These are phyloP conservation scores for Auxenochlorella protothecoides DNA, from an alignment of 139 green algal species.

Conservation along the genomic window DNA sequence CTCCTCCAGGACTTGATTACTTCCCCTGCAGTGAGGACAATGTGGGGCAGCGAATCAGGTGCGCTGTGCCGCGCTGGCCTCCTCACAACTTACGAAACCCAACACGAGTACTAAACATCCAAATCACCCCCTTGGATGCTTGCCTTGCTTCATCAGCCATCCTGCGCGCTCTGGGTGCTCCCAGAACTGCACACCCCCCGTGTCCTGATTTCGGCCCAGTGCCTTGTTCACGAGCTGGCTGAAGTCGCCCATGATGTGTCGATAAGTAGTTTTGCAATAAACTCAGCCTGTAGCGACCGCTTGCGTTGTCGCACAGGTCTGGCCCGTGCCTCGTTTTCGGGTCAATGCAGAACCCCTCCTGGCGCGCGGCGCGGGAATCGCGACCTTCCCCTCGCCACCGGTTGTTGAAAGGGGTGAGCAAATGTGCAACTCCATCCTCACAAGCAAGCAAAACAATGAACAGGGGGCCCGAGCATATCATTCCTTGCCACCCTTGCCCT, in stretches of 20 bases:
- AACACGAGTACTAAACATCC: not conserved
- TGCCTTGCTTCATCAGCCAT: constrained; percentile 93
- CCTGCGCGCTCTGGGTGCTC: constrained; percentile 67
- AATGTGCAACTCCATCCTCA: too few species aligned
- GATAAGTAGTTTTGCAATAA: too few species aligned
- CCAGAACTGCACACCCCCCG: constrained; percentile 77
- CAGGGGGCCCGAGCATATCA: too few species aligned
- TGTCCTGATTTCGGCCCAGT: constrained; percentile 33
- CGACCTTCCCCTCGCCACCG: too few species aligned
- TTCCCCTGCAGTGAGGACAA: constrained; percentile 56
- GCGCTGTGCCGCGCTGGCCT: not conserved
- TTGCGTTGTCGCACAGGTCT: too few species aligned
- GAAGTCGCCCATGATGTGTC: constrained; percentile 3
- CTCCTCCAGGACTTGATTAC: constrained; percentile 91
- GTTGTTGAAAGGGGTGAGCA: too few species aligned
- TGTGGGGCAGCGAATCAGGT: not conserved
- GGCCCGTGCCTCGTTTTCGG: too few species aligned
- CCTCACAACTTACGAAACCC: not conserved
- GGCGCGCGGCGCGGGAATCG: too few species aligned
- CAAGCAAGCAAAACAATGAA: too few species aligned
- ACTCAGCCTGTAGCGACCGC: too few species aligned
- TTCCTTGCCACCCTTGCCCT: too few species aligned
- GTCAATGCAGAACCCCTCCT: too few species aligned
- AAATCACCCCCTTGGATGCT: not conserved
- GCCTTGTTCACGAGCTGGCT: constrained; percentile 27